These are phyloP conservation scores for Podospora pseudocomata DNA, from an alignment of 495 filamentous ascomycete genomes.

Conservation along the genomic window DNA sequence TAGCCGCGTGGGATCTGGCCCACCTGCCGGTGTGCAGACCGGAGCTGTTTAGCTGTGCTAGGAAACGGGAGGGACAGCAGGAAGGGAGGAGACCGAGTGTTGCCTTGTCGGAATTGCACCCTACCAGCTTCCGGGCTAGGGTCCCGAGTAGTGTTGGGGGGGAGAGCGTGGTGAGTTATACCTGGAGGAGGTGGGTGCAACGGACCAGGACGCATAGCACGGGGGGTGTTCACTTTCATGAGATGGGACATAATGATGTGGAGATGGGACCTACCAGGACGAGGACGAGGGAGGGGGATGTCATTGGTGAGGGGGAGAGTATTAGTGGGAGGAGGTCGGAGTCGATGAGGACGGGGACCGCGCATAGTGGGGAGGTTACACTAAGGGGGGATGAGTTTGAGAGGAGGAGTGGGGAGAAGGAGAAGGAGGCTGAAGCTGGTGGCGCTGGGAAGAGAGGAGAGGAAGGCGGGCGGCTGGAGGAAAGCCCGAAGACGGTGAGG, in stretches of 20 bases:
- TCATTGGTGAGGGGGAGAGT: neutral
- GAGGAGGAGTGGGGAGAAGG: slow-evolving; percentile 4
- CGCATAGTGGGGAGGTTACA: slow-evolving; percentile 9
- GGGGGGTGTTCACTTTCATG: neutral
- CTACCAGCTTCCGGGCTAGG: slow-evolving; percentile 14
- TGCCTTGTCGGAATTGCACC: neutral
- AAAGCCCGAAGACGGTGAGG: neutral
- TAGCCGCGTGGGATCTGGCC: slow-evolving; percentile 27
- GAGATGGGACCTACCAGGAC: neutral
- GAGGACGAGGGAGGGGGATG: neutral
- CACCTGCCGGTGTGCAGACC: slow-evolving; percentile 17
- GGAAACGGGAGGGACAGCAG: neutral
- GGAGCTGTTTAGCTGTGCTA: neutral
- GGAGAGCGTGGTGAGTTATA: slow-evolving; percentile 12
- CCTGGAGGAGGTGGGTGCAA: slow-evolving; percentile 18
- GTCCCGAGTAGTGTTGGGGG: neutral
- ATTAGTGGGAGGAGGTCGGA: neutral
- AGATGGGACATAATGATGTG: neutral
- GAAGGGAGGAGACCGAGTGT: neutral
- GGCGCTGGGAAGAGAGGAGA: neutral
- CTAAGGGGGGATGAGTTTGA: slow-evolving; percentile 10
- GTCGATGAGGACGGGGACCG: neutral
- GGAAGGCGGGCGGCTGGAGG: neutral
- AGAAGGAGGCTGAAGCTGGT: neutral
- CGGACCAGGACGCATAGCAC: slow-evolving; percentile 13